A percentile compares a stretch with the other conserved stretches of the same genome.
Evolutionary conservation across 164 flowering plant species (phyloP).

Genomic region (Stephania yunnanensis): DNA sequence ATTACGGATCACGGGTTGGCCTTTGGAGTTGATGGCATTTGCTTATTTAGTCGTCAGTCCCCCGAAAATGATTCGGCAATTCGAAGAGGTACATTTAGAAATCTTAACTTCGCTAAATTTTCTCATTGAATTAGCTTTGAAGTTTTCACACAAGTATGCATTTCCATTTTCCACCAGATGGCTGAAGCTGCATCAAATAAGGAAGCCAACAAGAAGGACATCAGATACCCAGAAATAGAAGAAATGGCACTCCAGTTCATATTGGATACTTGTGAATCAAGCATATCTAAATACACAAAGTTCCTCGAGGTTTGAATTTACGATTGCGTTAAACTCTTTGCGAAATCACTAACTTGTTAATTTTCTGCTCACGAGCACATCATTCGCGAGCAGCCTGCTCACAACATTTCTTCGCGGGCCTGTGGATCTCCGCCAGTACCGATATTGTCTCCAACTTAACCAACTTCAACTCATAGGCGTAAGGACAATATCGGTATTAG

Average conservation of each 20-base stretch:
- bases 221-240: constrained; percentile 69
- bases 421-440: too few relatives aligned
- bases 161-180: constrained; percentile 44
- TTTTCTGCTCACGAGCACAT: too few relatives aligned
- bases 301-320: constrained; percentile 61
- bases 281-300: constrained; percentile 79
- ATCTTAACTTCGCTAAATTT: background rate
- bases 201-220: constrained; percentile 45
- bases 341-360: too few relatives aligned
- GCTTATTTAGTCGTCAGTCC: constrained; percentile 88
- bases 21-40: constrained; percentile 85
- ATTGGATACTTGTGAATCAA: constrained; percentile 77
- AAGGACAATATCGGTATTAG: too few relatives aligned
- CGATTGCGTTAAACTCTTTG: background rate
- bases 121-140: background rate
- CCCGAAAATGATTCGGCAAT: constrained; percentile 56
- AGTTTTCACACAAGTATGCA: background rate
- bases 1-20: constrained; percentile 84
- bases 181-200: constrained; percentile 85
- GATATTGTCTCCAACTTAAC: too few relatives aligned
- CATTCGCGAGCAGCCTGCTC: too few relatives aligned
- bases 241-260: constrained; percentile 77
- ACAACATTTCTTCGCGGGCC: too few relatives aligned
- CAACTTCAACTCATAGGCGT: too few relatives aligned
- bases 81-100: constrained; percentile 60